Evolutionary conservation across 2,329 filamentous ascomycete genomes (phyloP), one percentile per base, ranked within the genome.

Genomic region (Fusarium chlamydosporum): DNA sequence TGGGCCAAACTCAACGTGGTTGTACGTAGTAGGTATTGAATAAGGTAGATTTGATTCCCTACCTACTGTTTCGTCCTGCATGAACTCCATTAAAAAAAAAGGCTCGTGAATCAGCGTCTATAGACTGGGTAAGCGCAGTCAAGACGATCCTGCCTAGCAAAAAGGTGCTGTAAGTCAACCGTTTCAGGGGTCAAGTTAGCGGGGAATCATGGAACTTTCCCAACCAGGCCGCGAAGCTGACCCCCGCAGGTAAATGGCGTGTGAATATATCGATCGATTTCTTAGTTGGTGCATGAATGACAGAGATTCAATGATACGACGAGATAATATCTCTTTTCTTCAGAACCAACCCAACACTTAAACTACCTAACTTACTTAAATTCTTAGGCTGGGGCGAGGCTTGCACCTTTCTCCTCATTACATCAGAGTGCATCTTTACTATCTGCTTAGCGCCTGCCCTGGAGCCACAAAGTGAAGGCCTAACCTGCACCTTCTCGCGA

Each of bases 241-340:
- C 61, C 61, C 61, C 61, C 61, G 61, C 61, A 65, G 47, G 56
- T 45, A 20, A 47, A 53, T 65, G 45, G 61, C 61, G 61, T 65
- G 45, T 46, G 59, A 42, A 43, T 33, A 43, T 33, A 42, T 60
- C 11, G 26, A 65, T 53, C 29, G 37, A 40, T 60, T 47, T 47
- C 61, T 58, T 41, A n/a, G 15, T 64, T 38, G 34, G 31, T 47
- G 43, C 33, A 52, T 37, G 40, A 15, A 62, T 62, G 12, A 41
- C 41, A 46, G 4, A 42, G 50, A 62, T 47, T 38, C 15, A 41
- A 62, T 56, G 29, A 62, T 47, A 63, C 27, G n/a, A 56, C 20
- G 27, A 23, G 47, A 62, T 38, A 41, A n/a, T n/a, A 29, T 40
- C 9, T 55, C 12, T 16, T 29, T 27, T 23, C n/a, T 37, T 33